A percentile compares a stretch with the other conserved stretches of the same genome.
phyloP scores from a whole-genome alignment of 2,329 filamentous ascomycete species.

The Penicillium sp. region DNA sequence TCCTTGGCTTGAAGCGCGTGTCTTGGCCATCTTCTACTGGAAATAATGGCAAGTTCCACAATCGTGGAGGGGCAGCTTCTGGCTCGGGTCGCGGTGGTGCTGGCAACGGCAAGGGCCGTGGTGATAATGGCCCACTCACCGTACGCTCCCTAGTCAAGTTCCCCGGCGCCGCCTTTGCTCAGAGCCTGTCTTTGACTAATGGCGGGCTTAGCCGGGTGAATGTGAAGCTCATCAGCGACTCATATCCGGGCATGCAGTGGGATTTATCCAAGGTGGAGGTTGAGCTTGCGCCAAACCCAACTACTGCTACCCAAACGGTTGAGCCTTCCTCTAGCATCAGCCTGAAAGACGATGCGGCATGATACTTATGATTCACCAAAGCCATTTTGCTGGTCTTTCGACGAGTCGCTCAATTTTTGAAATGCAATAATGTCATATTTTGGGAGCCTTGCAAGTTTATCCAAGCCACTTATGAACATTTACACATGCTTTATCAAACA shows the following conservation, averaged over 20 bases:
- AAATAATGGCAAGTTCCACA: constrained; percentile 14
- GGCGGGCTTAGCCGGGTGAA: constrained; percentile 48
- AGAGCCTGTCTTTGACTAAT: constrained; percentile 8
- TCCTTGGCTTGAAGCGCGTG: constrained; percentile 79
- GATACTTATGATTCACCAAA: too few relatives aligned
- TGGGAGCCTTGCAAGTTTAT: too few relatives aligned
- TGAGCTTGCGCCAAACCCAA: constrained; percentile 29
- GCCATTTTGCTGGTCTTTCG: too few relatives aligned
- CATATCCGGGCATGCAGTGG: constrained; percentile 73
- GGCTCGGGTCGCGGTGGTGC: constrained; percentile 12
- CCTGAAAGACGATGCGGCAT: constrained; percentile 7
- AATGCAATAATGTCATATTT: too few relatives aligned
- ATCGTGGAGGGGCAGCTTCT: constrained; percentile 10
- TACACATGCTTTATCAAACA: too few relatives aligned
- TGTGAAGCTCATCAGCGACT: constrained; percentile 75
- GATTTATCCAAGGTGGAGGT: constrained; percentile 46
- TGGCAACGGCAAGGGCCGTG: constrained; percentile 9
- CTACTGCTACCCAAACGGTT: constrained; percentile 13
- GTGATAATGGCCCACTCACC: constrained; percentile 13
- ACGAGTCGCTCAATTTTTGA: too few relatives aligned
- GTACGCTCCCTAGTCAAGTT: constrained; percentile 31
- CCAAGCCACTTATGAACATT: too few relatives aligned
- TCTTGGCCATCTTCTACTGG: constrained; percentile 56
- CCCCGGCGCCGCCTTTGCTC: constrained; percentile 17
- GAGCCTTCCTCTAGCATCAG: constrained; percentile 13